A percentile compares a stretch with the other conserved stretches of the same genome.
Evolutionary conservation across 805 yeast genomes (phyloP).

Genomic region (Pichia nanzhaoensis): DNA sequence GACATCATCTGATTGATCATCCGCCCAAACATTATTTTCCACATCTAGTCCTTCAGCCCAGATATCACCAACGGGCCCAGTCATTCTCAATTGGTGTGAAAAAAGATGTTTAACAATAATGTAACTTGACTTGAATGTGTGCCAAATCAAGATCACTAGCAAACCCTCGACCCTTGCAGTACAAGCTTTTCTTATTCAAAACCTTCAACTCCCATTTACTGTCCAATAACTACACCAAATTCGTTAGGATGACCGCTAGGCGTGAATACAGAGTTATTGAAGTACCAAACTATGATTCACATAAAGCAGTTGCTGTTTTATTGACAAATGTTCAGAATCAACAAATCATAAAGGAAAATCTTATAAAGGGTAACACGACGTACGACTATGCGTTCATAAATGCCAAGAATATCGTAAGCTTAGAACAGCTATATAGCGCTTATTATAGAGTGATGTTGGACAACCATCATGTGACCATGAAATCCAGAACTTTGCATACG

Average conservation of each 20-base stretch:
- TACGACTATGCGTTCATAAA: conserved; percentile 63
- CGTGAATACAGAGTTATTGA: conserved; percentile 12
- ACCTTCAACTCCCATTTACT: too few species aligned
- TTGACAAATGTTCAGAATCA: conserved; percentile 42
- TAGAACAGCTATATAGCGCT: conserved; percentile 57
- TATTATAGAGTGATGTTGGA: conserved; percentile 57
- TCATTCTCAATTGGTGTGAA: not conserved
- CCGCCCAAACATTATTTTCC: not conserved
- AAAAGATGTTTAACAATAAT: too few species aligned
- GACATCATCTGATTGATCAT: not conserved
- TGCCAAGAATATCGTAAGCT: conserved; percentile 48
- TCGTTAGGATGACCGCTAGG: not conserved
- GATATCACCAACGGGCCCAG: not conserved
- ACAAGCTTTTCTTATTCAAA: not conserved
- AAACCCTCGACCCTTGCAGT: too few species aligned
- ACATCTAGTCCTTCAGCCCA: conserved; percentile 4
- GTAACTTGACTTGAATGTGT: too few species aligned
- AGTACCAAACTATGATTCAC: conserved; percentile 18
- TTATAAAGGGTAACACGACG: conserved; percentile 38
- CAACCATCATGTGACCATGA: conserved; percentile 37
- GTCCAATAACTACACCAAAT: not conserved
- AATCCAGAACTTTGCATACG: conserved; percentile 63
- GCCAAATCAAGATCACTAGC: too few species aligned
- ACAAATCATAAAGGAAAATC: conserved; percentile 36
- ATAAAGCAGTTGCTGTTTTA: conserved; percentile 25